Evolutionary conservation across 352 stramenopile genomes (phyloP), one percentile per base, ranked within the genome.

Genomic region (Globisporangium parvum): DNA sequence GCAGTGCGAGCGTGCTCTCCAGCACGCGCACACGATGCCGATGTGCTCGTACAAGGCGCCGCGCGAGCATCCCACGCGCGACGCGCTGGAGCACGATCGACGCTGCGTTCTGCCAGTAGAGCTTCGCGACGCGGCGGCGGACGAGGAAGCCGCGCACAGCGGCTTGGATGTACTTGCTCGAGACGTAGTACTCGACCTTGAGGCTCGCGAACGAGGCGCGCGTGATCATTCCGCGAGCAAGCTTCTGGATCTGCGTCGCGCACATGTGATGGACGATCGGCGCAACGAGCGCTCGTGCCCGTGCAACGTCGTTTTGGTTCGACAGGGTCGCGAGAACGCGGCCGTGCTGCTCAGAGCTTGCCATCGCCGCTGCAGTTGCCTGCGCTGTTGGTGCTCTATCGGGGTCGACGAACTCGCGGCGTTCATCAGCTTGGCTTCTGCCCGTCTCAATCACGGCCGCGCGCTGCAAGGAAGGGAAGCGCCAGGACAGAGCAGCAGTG

Each of bases 121-220:
- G 53, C 44, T 78, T 80, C 0, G 75, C 76, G 0, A 91, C 80
- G 3, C 75, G 69, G 0, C 81, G 70, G 5, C 84, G 77, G 0
- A 70, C 73, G 14, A 92, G 63, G 31, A 91, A 93, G 0, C 84
- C 84, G 1, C 84, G 79, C 6, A 83, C 67, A 2, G 65, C 74
- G 0, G 84, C 73, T 41, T 95, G 80, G 50, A 95, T 93, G 51
- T 80, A 91, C 20, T 75, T 87, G 56, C 82, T 91, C 26, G 77
- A 69, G 35, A 91, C 73, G 39, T 75, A 78, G 23, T 76, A 89
- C 57, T 84, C 74, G 35, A 91, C 81, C 63, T 78, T 77, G 47
- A 90, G 67, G 33, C 55, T 65, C 15, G 67, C 71, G 42, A 80
- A 91, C 45, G 66, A 57, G 10, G 70, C 62, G 18, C 86, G 73